Conservation (phyloP, 495 filamentous ascomycete genomes). For the Venustampulla echinocandica region DNA sequence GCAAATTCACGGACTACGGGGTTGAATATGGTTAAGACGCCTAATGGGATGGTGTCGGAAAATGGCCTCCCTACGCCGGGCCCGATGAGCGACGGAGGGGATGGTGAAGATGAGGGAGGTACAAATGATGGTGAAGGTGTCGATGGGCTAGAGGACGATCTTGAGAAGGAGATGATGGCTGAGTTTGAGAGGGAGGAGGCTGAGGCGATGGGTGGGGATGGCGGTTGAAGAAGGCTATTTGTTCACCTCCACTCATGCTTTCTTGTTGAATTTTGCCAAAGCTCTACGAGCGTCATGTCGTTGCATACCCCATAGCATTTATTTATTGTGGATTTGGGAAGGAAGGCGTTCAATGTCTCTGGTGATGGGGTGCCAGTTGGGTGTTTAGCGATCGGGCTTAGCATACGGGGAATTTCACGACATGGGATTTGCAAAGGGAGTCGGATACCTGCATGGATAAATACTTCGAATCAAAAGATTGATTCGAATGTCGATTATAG, state of each 20-base stretch:
- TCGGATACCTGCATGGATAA: too few species aligned
- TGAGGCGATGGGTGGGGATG: conserved; percentile 8
- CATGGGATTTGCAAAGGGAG: too few species aligned
- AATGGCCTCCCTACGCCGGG: conserved; percentile 42
- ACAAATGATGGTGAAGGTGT: conserved; percentile 43
- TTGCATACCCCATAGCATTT: too few species aligned
- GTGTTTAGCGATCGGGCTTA: too few species aligned
- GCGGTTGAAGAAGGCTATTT: neutral
- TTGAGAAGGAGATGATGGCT: conserved; percentile 60
- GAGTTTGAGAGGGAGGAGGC: conserved; percentile 49
- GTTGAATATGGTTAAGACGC: conserved; percentile 33
- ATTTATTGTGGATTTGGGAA: too few species aligned
- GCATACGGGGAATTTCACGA: too few species aligned
- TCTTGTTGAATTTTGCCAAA: too few species aligned
- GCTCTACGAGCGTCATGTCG: too few species aligned
- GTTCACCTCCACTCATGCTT: neutral
- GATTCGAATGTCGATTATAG: too few species aligned
- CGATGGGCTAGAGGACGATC: conserved; percentile 54
- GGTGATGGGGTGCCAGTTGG: too few species aligned
- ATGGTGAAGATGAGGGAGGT: conserved; percentile 31
- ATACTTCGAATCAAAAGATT: too few species aligned
- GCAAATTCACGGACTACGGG: conserved; percentile 26
- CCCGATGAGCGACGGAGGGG: conserved; percentile 39
- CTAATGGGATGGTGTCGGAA: conserved; percentile 23
- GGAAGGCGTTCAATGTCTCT: too few species aligned